Base-by-base conservation (phyloP, 1,284 basidiomycete species). In the Pseudozyma hubeiensis region DNA sequence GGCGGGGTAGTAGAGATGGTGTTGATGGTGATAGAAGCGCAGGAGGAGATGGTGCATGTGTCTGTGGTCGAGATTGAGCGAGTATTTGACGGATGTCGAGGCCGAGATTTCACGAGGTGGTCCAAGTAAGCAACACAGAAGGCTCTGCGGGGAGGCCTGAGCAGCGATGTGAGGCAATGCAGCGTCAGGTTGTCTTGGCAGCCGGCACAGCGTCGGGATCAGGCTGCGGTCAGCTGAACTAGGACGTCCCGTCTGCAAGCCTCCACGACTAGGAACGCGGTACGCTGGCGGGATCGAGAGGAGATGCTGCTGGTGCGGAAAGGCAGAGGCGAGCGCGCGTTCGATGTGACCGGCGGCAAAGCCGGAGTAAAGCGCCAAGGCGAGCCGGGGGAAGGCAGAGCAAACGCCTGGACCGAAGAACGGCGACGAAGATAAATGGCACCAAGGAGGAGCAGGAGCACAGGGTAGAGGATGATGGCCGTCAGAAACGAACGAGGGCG, bases 301-400 rank as follows among this genome's bases (percentile, higher is more conserved):
- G 24, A 24, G 24, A n/a, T 35, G 33, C 41, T 43, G 7, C 24
- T 34, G 37, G 10, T 45, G 52, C 19, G 52, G 52, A 29, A 33
- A 53, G 52, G n/a, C 10, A 44, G 31, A 24, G 30, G 39, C 19
- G 41, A 16, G 7, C 40, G 31, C 31, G 43, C 5, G 17, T 51
- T 16, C 19, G 13, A 7, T 31, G 14, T 54, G 52, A 45, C 43
- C 52, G 52, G 52, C 52, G 52, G 52, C 52, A 35, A 31, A 46
- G 43, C 43, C 52, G 34, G 52, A 45, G 34, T n/a, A 11, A 35
- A 16, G 40, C 24, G 33, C 52, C 33, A 53, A 44, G 39, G 52
- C 52, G 35, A 29, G n/a, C 33, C 33, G 7, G 14, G 33, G 34
- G 5, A 37, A 24, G 19, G 19, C 24, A 29, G 43, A 19, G 8